A percentile compares a stretch with the other conserved stretches of the same genome.
These are phyloP conservation scores for Echeveria elegans DNA, from an alignment of 164 flowering plant species.

Conservation along the genomic window DNA sequence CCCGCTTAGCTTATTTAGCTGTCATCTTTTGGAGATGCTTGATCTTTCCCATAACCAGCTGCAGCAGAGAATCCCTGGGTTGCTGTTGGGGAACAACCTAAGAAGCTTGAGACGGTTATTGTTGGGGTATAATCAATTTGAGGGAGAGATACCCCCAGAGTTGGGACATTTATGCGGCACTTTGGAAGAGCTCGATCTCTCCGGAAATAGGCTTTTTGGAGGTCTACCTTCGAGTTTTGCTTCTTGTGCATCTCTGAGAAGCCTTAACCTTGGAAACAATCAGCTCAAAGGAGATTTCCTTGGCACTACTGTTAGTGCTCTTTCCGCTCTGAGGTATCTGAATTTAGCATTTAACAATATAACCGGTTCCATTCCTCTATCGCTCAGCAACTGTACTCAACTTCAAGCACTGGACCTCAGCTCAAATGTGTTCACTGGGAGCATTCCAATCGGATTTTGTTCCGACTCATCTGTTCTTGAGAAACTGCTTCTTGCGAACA, in stretches of 20 bases:
- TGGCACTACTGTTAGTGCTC: slow-evolving; percentile 34
- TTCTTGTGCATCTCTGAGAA: slow-evolving; percentile 36
- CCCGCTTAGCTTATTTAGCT: slow-evolving; percentile 32
- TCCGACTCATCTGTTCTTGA: slow-evolving; percentile 26
- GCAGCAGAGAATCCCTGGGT: slow-evolving; percentile 30
- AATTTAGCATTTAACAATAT: slow-evolving; percentile 55
- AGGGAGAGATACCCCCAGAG: slow-evolving; percentile 53
- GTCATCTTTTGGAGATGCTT: slow-evolving; percentile 38
- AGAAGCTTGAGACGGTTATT: slow-evolving; percentile 32
- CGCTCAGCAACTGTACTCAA: slow-evolving; percentile 37
- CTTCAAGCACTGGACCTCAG: slow-evolving; percentile 66
- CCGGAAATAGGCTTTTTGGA: slow-evolving; percentile 45
- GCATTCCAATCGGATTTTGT: slow-evolving; percentile 53
- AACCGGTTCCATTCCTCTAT: slow-evolving; percentile 47
- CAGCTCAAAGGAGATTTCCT: slow-evolving; percentile 56
- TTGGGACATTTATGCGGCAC: slow-evolving; percentile 37
- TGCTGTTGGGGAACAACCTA: slow-evolving; percentile 25
- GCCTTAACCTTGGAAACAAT: slow-evolving; percentile 51
- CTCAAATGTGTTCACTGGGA: slow-evolving; percentile 53
- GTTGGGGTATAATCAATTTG: slow-evolving; percentile 45
- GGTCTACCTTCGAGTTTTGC: slow-evolving; percentile 44
- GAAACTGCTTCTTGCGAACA: slow-evolving; percentile 43
- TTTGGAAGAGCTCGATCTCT: slow-evolving; percentile 55
- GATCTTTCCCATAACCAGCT: slow-evolving; percentile 44
- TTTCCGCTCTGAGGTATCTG: slow-evolving; percentile 35